Base-by-base conservation (phyloP, 2,329 filamentous ascomycete species). In the Nemania bipapillata region DNA sequence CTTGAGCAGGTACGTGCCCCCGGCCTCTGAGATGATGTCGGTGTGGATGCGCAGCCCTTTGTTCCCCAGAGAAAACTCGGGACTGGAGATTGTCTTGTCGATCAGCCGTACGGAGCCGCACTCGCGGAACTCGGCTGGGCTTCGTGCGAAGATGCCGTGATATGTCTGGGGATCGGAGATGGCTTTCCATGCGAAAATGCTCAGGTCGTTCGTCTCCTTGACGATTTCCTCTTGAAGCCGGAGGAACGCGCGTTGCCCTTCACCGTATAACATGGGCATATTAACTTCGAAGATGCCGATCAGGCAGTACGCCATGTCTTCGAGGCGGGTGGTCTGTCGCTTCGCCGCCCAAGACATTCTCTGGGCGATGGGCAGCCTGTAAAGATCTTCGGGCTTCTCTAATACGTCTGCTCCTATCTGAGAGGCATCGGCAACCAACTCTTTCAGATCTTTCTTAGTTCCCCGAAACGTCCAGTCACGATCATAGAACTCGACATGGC, bases 181-280 rank as follows among this genome's bases (percentile, higher is more conserved):
- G 7, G 59, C 37, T 42, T 42, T 53, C 58, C 30, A 52, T n/a
- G 58, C 58, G 49, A 52, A 61, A 12, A 61, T 52, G 15, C 47
- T 61, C 45, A 61, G 26, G 35, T 63, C 50, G 12, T 63, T 55
- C 4, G 22, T 45, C 2, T 55, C 59, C 22, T 54, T 63, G 17
- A 30, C 50, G 15, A 63, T 24, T 32, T 63, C 59, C 50, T 62
- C 58, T 37, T 37, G 53, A 1, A 64, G 54, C 32, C 62, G 28
- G 54, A 64, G 53, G 45, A 77, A 77, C 0, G 74, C 73, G 8
- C 69, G 72, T 22, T 47, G 24, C 1, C 72, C 76, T 63, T 78
- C 76, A 11, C 76, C 76, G 60, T 78, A 78, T 9, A 77, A 58
- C n/a, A 76, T 62, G 2, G 75, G 71, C 73, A 77, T 75, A 47